Percentiles rank a stretch among this genome's conserved stretches.
Conservation (phyloP, 805 yeast genomes). For the Ogataea zsoltii region DNA sequence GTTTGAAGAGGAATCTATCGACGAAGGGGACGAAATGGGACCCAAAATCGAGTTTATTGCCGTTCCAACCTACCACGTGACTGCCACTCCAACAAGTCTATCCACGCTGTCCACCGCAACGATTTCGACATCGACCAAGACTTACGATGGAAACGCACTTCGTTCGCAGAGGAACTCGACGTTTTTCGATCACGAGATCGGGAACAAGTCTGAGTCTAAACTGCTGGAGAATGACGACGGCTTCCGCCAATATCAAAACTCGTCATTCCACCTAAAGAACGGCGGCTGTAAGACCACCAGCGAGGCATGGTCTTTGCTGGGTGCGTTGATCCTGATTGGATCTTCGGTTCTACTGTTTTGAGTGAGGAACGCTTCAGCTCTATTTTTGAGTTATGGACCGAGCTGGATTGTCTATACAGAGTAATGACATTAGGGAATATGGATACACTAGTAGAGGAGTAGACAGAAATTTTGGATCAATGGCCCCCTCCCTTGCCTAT, state of each 20-base stretch:
- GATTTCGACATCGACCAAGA: slow-evolving; percentile 1
- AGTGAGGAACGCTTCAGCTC: neutral
- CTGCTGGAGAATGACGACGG: slow-evolving; percentile 4
- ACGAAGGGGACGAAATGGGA: too few species aligned
- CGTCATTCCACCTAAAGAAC: slow-evolving; percentile 13
- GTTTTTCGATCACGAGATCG: neutral
- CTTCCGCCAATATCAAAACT: slow-evolving; percentile 22
- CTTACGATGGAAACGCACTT: neutral
- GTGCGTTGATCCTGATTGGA: slow-evolving; percentile 25
- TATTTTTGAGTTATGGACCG: neutral
- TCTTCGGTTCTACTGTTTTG: slow-evolving; percentile 22
- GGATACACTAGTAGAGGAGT: too few species aligned
- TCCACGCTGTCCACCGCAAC: neutral
- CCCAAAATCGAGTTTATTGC: neutral
- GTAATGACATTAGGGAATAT: neutral
- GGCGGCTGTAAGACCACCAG: slow-evolving; percentile 10
- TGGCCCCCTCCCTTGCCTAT: too few species aligned
- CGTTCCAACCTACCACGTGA: neutral
- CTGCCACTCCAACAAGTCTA: neutral
- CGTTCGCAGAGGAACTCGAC: neutral
- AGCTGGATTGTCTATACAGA: neutral
- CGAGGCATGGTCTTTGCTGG: slow-evolving; percentile 21
- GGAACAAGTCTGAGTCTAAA: neutral
- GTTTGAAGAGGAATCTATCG: too few species aligned
- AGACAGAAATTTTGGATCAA: too few species aligned